Evolutionary conservation across 2,329 filamentous ascomycete genomes (phyloP), one percentile per base, ranked within the genome.

Genomic region (Epichloe sp.): DNA sequence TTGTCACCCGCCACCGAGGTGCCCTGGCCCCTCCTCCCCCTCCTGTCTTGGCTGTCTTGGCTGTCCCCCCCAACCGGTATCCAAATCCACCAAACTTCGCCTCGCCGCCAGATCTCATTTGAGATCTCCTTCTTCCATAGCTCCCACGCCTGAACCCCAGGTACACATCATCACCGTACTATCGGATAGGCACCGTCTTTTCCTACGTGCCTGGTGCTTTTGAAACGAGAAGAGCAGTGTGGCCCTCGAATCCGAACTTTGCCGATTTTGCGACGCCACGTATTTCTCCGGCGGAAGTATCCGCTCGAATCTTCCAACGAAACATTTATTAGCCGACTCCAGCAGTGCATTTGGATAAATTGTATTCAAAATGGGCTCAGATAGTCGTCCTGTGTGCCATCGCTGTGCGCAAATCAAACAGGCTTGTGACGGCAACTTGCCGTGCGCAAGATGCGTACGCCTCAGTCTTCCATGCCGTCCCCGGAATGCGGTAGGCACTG

Each of bases 401-500:
- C 64, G 64, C 56, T 66, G 64, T 48, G 63, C 64, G 23, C 61
- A 65, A 55, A 67, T 67, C 54, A 67, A 67, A 51, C 64, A 67
- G 55, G 64, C 62, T 44, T 67, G 64, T 53, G 60, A 65, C 51
- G 64, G 64, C 52, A 62, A 57, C 26, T 51, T 62, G 6, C 64
- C 64, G 6, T 67, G 64, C 52, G 60, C 61, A 35, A 57, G 64
- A 48, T 67, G 64, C 53, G 56, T 60, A 8, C 64, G 64, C 34
- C 57, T 67, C 14, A 62, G 62, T 49, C 53, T 67, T 48, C 63
- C 63, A 23, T 65, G 63, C 45, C 58, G 60, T 11, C 59, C 62
- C 14, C 60, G 62, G 26, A 59, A 62, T 48, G 52, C 58, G 19
- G 49, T 40, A 41, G 53, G 51, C 46, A 45, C 47, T 19, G 37